Percentiles rank a stretch among this genome's conserved stretches.
phyloP scores from a whole-genome alignment of 495 filamentous ascomycete species.

The Beverwykella pulmonaria region DNA sequence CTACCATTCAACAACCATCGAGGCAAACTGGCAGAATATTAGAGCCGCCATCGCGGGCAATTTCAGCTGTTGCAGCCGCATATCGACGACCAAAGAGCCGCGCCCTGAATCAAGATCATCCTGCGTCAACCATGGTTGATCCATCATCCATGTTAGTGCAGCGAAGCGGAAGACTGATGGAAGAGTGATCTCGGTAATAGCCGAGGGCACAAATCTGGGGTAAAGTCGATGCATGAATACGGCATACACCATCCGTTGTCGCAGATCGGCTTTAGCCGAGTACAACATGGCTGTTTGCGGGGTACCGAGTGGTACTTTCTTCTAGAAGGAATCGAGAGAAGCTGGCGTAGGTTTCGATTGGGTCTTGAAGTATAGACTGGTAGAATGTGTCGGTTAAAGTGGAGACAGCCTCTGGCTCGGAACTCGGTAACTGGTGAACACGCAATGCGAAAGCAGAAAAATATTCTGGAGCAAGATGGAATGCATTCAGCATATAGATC shows the following conservation, averaged over 20 bases:
- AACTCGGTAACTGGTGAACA: neutral
- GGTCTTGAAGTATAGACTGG: neutral
- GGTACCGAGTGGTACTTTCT: constrained; percentile 25
- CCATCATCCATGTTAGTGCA: neutral
- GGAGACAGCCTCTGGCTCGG: neutral
- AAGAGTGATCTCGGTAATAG: constrained; percentile 23
- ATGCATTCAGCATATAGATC: neutral
- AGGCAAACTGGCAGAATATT: constrained; percentile 25
- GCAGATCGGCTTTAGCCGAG: constrained; percentile 31
- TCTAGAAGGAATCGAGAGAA: constrained; percentile 21
- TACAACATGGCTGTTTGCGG: constrained; percentile 6
- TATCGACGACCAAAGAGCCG: constrained; percentile 28
- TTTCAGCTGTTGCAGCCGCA: constrained; percentile 26
- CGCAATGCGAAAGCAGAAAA: constrained; percentile 8
- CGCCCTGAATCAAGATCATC: constrained; percentile 15
- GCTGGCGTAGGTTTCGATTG: neutral
- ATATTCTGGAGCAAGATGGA: constrained; percentile 6
- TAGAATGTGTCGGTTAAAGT: constrained; percentile 7
- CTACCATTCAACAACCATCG: neutral
- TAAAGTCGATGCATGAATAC: constrained; percentile 34
- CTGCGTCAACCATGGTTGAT: neutral
- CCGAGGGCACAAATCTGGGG: constrained; percentile 34
- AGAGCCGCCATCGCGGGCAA: constrained; percentile 12
- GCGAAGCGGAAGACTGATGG: constrained; percentile 1
- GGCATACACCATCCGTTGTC: constrained; percentile 25